A percentile compares a stretch with the other conserved stretches of the same genome.
Conservation (phyloP, 2,329 filamentous ascomycete species). For the Teratosphaeria nubilosa region DNA sequence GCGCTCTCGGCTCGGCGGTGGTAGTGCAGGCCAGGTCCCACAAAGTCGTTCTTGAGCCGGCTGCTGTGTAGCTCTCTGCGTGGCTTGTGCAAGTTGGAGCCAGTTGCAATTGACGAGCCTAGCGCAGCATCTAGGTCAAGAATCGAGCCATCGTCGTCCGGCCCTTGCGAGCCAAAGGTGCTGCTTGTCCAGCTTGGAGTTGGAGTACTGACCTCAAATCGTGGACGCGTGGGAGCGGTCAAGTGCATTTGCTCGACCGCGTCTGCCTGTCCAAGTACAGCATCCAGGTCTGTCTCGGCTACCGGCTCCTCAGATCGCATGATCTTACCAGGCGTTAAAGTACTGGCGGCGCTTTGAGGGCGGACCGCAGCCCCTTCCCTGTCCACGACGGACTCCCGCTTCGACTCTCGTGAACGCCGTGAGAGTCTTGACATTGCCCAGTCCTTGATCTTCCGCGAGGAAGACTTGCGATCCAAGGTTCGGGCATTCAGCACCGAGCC, state of each 20-base stretch:
- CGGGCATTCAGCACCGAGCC: neutral
- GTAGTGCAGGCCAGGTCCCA: slow-evolving; percentile 61
- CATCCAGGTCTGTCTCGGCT: slow-evolving; percentile 24
- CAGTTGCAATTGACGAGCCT: slow-evolving; percentile 79
- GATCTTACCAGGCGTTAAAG: slow-evolving; percentile 4
- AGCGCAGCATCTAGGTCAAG: slow-evolving; percentile 92
- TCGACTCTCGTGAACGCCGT: slow-evolving; percentile 46
- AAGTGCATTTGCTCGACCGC: slow-evolving; percentile 7
- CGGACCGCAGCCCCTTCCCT: neutral
- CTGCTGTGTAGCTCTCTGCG: slow-evolving; percentile 69
- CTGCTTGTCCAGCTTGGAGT: slow-evolving; percentile 5
- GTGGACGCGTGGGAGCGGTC: slow-evolving; percentile 1
- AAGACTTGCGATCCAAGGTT: slow-evolving; percentile 14
- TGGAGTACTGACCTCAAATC: slow-evolving; percentile 10
- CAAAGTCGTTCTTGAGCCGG: slow-evolving; percentile 58
- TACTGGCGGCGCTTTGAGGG: slow-evolving; percentile 6
- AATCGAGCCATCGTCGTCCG: slow-evolving; percentile 68
- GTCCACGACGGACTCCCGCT: neutral
- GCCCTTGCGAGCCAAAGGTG: slow-evolving; percentile 4
- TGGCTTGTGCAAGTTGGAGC: slow-evolving; percentile 55
- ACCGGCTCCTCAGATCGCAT: slow-evolving; percentile 4
- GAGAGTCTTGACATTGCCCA: slow-evolving; percentile 52
- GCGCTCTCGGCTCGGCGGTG: slow-evolving; percentile 72
- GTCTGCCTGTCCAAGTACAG: slow-evolving; percentile 16
- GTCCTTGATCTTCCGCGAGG: slow-evolving; percentile 58